These are phyloP conservation scores for Hypomyces perniciosus DNA, from an alignment of 2,329 filamentous ascomycete species.

Conservation along the genomic window DNA sequence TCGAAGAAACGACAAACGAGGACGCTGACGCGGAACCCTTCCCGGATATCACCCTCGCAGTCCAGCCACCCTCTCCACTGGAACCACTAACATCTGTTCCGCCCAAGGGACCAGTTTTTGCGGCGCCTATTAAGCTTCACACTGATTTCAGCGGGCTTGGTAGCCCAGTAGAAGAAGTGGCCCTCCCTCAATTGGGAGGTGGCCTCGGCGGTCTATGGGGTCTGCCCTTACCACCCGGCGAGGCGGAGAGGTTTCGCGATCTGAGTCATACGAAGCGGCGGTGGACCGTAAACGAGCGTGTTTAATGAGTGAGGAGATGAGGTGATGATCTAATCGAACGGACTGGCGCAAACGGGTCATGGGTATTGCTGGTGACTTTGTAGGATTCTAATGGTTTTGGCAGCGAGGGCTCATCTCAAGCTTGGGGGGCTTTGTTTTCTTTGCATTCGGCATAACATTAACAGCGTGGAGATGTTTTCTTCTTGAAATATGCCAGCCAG, in stretches of 20 bases:
- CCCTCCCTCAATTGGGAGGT: conserved; percentile 30
- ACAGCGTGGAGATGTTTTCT: background rate
- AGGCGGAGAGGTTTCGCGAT: conserved; percentile 42
- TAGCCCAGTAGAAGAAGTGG: conserved; percentile 26
- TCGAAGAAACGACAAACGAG: background rate
- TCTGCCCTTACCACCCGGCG: conserved; percentile 36
- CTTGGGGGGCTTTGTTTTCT: too few species aligned
- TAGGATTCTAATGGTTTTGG: too few species aligned
- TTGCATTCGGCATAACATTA: background rate
- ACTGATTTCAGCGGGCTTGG: conserved; percentile 25
- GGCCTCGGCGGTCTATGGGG: conserved; percentile 41
- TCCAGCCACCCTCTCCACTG: background rate
- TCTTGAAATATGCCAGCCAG: too few species aligned
- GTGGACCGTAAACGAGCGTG: conserved; percentile 50
- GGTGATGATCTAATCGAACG: background rate
- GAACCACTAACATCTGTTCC: conserved; percentile 8
- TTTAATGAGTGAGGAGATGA: conserved; percentile 8
- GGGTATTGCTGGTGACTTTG: too few species aligned
- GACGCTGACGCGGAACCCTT: background rate
- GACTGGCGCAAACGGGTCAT: too few species aligned
- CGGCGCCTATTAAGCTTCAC: conserved; percentile 31
- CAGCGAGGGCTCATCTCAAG: too few species aligned
- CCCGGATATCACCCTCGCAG: background rate
- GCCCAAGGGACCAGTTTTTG: conserved; percentile 24
- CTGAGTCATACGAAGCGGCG: conserved; percentile 43